Base-by-base conservation (phyloP, 305 asterid genomes). In the Fraxinus albicans region DNA sequence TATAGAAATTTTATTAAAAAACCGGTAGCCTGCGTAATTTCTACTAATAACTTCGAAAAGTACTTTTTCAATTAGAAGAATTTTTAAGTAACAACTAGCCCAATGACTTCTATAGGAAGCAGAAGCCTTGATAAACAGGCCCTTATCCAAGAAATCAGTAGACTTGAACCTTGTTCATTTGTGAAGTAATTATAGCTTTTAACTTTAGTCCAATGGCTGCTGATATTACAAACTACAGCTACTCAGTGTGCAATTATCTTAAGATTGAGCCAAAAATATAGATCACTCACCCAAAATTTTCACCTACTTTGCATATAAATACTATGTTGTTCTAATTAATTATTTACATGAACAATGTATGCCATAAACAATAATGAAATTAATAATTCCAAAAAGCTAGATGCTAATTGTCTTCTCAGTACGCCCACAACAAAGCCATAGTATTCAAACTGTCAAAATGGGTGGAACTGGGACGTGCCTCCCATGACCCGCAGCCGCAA, bases 321-420 rank as follows among this genome's bases (percentile, higher is more conserved):
- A 19, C 29, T 8, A 60, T 21, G 70, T 58, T 58, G 69, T 19
- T 60, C 70, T 19, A 60, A 19, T 60, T 60, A 60, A 60, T 21
- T 8, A 60, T 60, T 21, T 60, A 60, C 70, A 60, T 19, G 31
- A 60, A 60, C 70, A 21, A 2, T 60, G 13, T 19, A 19, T 58
- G 25, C 12, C 69, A 19, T 58, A 58, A 58, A 58, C 13, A 58
- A 53, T 58, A 19, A 19, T 19, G 29, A 58, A 21, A 29, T 58
- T 6, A 58, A 58, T 21, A 58, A 58, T 38, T 80, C 76, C 74
- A 80, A 33, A 82, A 29, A 42, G 76, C 70, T 60, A 76, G 42
- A 63, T 40, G 42, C 77, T 84, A 82, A 15, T 79, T 78, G 85
- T 85, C 78, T 77, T 67, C 79, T 79, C 72, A 65, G 35, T 3